These are phyloP conservation scores for Parascedosporium putredinis DNA, from an alignment of 2,329 filamentous ascomycete species.

Conservation along the genomic window DNA sequence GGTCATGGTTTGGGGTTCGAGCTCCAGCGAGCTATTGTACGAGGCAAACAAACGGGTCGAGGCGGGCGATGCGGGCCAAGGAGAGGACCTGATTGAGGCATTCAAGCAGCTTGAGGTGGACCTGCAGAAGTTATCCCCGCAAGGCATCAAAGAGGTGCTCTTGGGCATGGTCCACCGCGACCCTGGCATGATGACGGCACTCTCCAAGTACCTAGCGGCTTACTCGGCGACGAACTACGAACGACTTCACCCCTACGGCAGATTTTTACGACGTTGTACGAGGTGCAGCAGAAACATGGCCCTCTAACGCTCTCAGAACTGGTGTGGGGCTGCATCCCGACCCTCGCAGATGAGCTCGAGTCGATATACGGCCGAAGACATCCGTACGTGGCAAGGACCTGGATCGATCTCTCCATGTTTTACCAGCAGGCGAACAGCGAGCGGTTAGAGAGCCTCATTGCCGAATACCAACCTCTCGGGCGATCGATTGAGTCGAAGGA, in stretches of 20 bases:
- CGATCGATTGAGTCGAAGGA: slow-evolving; percentile 24
- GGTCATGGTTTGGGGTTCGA: slow-evolving; percentile 32
- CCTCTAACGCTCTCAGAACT: slow-evolving; percentile 30
- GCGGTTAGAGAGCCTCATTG: slow-evolving; percentile 25
- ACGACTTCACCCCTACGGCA: slow-evolving; percentile 31
- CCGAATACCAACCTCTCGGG: slow-evolving; percentile 25
- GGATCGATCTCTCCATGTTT: slow-evolving; percentile 30
- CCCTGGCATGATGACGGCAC: slow-evolving; percentile 32
- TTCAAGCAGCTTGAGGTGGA: slow-evolving; percentile 33
- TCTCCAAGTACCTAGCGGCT: slow-evolving; percentile 34
- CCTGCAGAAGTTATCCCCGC: slow-evolving; percentile 30
- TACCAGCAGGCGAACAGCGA: slow-evolving; percentile 26
- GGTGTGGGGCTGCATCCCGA: slow-evolving; percentile 29
- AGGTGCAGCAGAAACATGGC: slow-evolving; percentile 34
- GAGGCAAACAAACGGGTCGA: slow-evolving; percentile 34
- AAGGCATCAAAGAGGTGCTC: slow-evolving; percentile 31
- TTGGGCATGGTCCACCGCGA: slow-evolving; percentile 33
- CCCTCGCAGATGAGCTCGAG: slow-evolving; percentile 32
- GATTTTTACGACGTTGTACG: slow-evolving; percentile 31
- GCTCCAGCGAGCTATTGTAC: slow-evolving; percentile 31
- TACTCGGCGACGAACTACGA: slow-evolving; percentile 33
- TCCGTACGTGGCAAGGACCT: slow-evolving; percentile 31
- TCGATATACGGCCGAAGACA: slow-evolving; percentile 32
- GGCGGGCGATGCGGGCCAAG: slow-evolving; percentile 27
- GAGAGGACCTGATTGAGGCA: slow-evolving; percentile 29